Evolutionary conservation across 768 basidiomycete genomes (phyloP), one percentile per base, ranked within the genome.

Genomic region (Hydnum rufescens): DNA sequence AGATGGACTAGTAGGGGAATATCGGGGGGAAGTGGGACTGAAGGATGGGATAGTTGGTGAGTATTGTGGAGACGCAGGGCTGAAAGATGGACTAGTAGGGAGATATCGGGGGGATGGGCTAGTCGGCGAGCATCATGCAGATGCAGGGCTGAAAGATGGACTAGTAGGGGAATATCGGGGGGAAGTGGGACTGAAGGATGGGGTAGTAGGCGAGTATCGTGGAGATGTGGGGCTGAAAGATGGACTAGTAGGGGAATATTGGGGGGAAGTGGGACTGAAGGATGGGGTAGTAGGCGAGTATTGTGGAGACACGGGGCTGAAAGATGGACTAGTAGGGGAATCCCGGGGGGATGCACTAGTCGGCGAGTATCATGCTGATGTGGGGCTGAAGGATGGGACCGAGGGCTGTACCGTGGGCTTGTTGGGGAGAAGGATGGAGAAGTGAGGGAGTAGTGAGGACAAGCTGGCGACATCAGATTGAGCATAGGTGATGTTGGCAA

Each of bases 291-390:
- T 58, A 13, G 60, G 62, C 18, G 60, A 59, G 53, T 57, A 60
- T 5, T 53, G 57, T 23, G 62, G 61, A n/a, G 86, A 88, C 18
- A 84, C 79, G 23, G 87, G 87, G 57, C 83, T 87, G 71, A 89
- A 93, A 0, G 82, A 85, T 0, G 90, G 89, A 61, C 82, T 85
- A 29, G 87, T 82, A 1, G 88, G 88, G 6, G 86, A 88, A 62
- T 87, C 88, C 1, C 81, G 74, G 16, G 87, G 90, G 2, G 86
- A 88, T 18, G 84, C 78, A 61, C 82, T 85, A 30, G 86, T 82
- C 1, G 88, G 88, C 6, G 85, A 87, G 62, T 87, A 88, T 86
- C n/a, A n/a, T n/a, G n/a, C n/a, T n/a, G n/a, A 89, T 6, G 88
- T 87, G 1, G 88, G 90, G 55, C 79, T 82, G 67, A 85, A 93